Conservation (phyloP, 2,329 filamentous ascomycete genomes). For the Samsoniella hepiali region DNA sequence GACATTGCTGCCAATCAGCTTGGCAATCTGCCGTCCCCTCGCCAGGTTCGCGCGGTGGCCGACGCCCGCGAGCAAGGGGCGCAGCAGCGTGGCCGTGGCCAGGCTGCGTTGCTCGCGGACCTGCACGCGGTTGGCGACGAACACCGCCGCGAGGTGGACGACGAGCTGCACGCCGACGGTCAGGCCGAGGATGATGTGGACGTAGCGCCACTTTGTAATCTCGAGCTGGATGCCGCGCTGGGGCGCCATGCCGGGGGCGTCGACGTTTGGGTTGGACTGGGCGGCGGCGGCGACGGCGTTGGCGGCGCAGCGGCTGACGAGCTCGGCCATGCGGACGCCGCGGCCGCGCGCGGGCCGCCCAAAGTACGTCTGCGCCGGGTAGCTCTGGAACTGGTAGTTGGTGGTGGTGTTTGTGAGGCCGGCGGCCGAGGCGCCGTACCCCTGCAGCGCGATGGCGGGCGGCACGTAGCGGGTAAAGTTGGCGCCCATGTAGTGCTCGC, state of each 20-base stretch:
- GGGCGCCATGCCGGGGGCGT: conserved; percentile 30
- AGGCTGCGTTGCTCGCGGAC: conserved; percentile 27
- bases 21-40: conserved; percentile 21
- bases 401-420: conserved; percentile 25
- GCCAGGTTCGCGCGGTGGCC: conserved; percentile 22
- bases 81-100: conserved; percentile 23
- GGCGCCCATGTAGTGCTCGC: conserved; percentile 35
- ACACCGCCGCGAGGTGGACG: conserved; percentile 24
- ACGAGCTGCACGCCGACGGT: conserved; percentile 32
- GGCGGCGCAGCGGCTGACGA: conserved; percentile 35
- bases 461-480: conserved; percentile 34
- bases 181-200: conserved; percentile 33
- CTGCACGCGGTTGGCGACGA: conserved; percentile 28
- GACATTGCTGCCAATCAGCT: conserved; percentile 10
- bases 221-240: conserved; percentile 27
- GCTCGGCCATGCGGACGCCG: conserved; percentile 32
- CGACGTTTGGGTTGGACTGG: conserved; percentile 28
- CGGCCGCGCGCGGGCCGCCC: conserved; percentile 34
- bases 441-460: conserved; percentile 40
- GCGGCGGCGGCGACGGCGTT: conserved; percentile 36
- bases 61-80: conserved; percentile 22
- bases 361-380: conserved; percentile 40
- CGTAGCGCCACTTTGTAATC: conserved; percentile 31
- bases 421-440: conserved; percentile 30
- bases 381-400: conserved; percentile 36